Base-by-base conservation (phyloP, 1,139 yeast genomes). In the Torulaspora pretoriensis region DNA sequence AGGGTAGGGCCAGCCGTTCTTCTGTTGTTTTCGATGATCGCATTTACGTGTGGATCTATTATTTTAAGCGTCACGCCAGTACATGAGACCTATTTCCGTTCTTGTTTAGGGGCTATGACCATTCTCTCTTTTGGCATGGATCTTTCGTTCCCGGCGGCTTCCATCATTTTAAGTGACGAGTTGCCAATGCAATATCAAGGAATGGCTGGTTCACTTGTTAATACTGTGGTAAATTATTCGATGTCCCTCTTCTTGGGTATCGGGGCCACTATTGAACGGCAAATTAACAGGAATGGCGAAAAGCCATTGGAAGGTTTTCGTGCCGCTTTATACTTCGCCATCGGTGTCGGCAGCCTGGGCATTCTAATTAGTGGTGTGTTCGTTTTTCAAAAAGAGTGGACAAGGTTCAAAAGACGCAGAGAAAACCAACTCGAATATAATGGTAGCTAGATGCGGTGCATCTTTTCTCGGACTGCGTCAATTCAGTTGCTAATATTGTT, bases 121-220 rank as follows among this genome's bases (percentile, higher is more conserved):
- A 63, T 77, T 7, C 57, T 77, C 13, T 69, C 77, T 19, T 76
- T 80, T 72, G 82, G 80, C 1, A 76, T 78, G 81, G 82, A 78
- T 55, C 61, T 75, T 53, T 74, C 80, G 28, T 78, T 77, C 55
- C 82, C 82, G 2, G 76, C 81, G 1, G 75, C 81, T 0, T 70
- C 81, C 0, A 68, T 78, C 28, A 70, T 77, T 5, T 57, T 77
- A 33, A 74, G 80, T 8, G 79, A 78, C 49, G 68, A 61, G 35
- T 59, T 78, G 33, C 81, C 82, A 0, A 57, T 62, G 45, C 68
- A 70, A 43, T 74, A 75, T 48, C 83, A 78, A 59, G 82, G 82
- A 25, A 75, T 78, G 77, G 81, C 81, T 0, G 81, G 81, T 1
- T 77, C 81, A 1, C 60, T 77, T 43, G 78, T 77, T 1, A 67